Conservation (phyloP, 73 alveolate species). For the Paramecium tetraurelia region DNA sequence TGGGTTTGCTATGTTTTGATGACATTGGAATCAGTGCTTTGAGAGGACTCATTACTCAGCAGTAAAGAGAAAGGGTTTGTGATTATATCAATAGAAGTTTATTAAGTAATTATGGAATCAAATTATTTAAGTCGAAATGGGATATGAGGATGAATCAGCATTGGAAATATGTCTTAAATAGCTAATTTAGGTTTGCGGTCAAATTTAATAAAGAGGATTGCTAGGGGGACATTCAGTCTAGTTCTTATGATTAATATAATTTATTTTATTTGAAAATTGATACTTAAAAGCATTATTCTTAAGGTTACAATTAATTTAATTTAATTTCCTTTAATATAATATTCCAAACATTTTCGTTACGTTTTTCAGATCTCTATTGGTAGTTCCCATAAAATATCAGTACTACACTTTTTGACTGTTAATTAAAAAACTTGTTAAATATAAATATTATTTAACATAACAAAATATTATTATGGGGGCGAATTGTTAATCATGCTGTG, state of each 20-base stretch:
- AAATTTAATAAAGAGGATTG: neutral
- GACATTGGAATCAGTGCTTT: neutral
- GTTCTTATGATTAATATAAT: neutral
- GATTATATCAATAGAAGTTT: conserved; percentile 25
- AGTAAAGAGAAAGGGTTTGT: conserved; percentile 38
- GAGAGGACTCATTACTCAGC: neutral
- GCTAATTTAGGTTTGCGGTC: neutral
- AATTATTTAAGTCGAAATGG: neutral
- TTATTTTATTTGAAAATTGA: neutral
- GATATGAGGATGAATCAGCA: conserved; percentile 39
- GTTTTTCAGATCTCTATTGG: neutral
- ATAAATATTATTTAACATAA: neutral
- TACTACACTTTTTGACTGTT: neutral
- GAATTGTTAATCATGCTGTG: conserved; percentile 30
- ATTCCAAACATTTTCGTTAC: neutral
- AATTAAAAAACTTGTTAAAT: neutral
- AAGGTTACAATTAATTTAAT: neutral
- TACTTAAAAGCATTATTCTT: neutral
- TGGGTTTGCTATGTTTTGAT: conserved; percentile 11
- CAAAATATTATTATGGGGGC: neutral
- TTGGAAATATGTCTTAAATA: conserved; percentile 30
- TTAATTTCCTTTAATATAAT: too few relatives aligned
- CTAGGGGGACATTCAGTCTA: neutral
- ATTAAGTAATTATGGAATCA: neutral
- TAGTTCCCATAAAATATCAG: neutral